Percentiles rank a stretch among this genome's conserved stretches.
Conservation (phyloP, 768 basidiomycete genomes). For the Auriculariales sp. region DNA sequence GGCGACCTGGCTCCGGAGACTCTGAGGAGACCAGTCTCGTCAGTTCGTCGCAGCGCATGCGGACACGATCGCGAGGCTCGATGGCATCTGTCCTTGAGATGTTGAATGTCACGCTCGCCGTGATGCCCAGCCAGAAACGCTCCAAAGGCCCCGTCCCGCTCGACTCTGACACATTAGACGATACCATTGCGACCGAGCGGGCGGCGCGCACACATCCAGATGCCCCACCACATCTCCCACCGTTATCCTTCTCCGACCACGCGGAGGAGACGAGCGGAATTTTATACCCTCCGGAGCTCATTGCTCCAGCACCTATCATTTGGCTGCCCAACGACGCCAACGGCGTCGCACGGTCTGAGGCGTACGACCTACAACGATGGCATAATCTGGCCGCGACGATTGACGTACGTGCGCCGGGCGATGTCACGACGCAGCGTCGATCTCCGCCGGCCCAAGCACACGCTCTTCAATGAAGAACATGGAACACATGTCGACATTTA, state of each 20-base stretch:
- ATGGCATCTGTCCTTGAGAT: constrained; percentile 74
- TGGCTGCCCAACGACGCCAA: constrained; percentile 75
- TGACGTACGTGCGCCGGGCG: constrained; percentile 43
- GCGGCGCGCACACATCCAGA: constrained; percentile 67
- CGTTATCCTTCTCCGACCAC: constrained; percentile 56
- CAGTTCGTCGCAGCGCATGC: constrained; percentile 15
- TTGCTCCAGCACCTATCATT: constrained; percentile 64
- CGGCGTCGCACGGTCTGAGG: constrained; percentile 61
- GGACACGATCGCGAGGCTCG: constrained; percentile 40
- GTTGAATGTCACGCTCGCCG: constrained; percentile 68
- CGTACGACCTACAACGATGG: constrained; percentile 59
- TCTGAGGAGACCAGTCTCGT: constrained; percentile 37
- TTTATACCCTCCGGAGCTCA: constrained; percentile 68
- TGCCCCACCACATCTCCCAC: constrained; percentile 50
- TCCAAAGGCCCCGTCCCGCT: constrained; percentile 43
- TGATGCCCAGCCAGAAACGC: constrained; percentile 44
- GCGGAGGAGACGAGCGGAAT: constrained; percentile 65
- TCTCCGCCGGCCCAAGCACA: too few relatives aligned
- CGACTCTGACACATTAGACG: constrained; percentile 67
- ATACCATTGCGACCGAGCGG: constrained; percentile 62
- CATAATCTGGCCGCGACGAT: constrained; percentile 58
- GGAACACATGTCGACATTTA: too few relatives aligned
- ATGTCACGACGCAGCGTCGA: constrained; percentile 23
- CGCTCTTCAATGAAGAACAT: too few relatives aligned
- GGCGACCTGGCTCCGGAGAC: constrained; percentile 10